A percentile compares a stretch with the other conserved stretches of the same genome.
phyloP scores from a whole-genome alignment of 352 stramenopile genomes.

The Halophytophthora batemanensis region DNA sequence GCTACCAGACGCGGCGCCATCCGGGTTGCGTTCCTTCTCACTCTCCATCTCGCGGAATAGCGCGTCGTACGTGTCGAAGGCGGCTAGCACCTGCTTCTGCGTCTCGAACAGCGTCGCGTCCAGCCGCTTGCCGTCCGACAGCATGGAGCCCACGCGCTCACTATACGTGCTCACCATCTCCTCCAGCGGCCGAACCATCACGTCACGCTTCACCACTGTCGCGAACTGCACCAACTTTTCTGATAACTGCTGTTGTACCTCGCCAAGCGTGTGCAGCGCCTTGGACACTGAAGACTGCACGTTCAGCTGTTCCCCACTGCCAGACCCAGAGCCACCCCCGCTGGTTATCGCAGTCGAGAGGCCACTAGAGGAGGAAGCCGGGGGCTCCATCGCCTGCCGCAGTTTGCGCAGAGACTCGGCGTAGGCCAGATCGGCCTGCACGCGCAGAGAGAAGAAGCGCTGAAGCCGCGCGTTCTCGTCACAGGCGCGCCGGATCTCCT shows the following conservation, averaged over 20 bases:
- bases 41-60: slow-evolving; percentile 62
- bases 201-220: slow-evolving; percentile 66
- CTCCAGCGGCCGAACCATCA: slow-evolving; percentile 59
- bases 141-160: slow-evolving; percentile 48
- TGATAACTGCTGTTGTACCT: slow-evolving; percentile 73
- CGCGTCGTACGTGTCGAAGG: slow-evolving; percentile 58
- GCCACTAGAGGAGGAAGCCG: too few species aligned
- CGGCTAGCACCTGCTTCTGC: slow-evolving; percentile 51
- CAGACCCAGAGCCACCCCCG: not conserved
- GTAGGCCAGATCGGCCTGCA: slow-evolving; percentile 75
- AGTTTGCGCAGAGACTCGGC: slow-evolving; percentile 67
- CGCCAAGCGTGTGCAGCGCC: slow-evolving; percentile 53
- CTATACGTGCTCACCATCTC: slow-evolving; percentile 71
- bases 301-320: slow-evolving; percentile 13
- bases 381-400: slow-evolving; percentile 48
- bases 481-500: slow-evolving; percentile 57
- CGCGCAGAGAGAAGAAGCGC: slow-evolving; percentile 60
- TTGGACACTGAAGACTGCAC: slow-evolving; percentile 60
- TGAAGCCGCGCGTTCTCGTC: slow-evolving; percentile 67
- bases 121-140: slow-evolving; percentile 49
- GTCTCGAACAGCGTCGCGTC: slow-evolving; percentile 53
- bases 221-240: slow-evolving; percentile 81
- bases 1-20: slow-evolving; percentile 1
- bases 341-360: too few species aligned
- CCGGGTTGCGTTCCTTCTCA: too few species aligned